Percentiles rank a stretch among this genome's conserved stretches.
Conservation (phyloP, 2,329 filamentous ascomycete genomes). For the Ophiostoma sp. region DNA sequence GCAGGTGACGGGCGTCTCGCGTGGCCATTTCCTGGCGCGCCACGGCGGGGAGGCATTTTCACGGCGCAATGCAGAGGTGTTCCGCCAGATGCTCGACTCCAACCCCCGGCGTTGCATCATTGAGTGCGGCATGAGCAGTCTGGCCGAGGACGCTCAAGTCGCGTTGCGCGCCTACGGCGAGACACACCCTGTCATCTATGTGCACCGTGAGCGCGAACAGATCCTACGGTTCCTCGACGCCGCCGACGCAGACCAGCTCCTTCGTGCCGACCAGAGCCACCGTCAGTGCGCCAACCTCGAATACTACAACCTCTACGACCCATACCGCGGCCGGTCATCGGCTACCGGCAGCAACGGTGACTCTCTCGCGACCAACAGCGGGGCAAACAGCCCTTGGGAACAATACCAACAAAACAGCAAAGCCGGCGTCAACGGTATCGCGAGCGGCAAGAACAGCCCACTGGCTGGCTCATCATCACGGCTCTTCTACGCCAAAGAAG, state of each 20-base stretch:
- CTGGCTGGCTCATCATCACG: conserved; percentile 52
- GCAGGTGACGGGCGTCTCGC: conserved; percentile 61
- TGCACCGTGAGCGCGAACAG: conserved; percentile 64
- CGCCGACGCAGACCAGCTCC: conserved; percentile 56
- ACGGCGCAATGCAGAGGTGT: conserved; percentile 59
- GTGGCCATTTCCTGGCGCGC: conserved; percentile 59
- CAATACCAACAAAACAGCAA: not conserved
- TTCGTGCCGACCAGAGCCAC: conserved; percentile 57
- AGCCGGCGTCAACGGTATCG: not conserved
- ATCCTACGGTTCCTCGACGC: conserved; percentile 59
- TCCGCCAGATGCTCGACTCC: conserved; percentile 60
- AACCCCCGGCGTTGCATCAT: conserved; percentile 65
- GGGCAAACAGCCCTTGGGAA: conserved; percentile 27
- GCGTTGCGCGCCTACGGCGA: conserved; percentile 60
- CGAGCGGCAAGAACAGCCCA: conserved; percentile 25
- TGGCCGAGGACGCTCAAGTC: conserved; percentile 60
- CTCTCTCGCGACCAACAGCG: conserved; percentile 18
- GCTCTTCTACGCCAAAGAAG: conserved; percentile 60
- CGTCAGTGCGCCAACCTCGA: conserved; percentile 68
- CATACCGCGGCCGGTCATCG: conserved; percentile 38
- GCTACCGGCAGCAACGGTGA: conserved; percentile 28
- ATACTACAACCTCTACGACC: conserved; percentile 66
- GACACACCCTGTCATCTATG: conserved; percentile 68
- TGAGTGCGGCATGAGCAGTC: conserved; percentile 65
- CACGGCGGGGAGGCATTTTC: conserved; percentile 64